Conservation (phyloP, 179 eudicot genomes). For the Silene noctiflora region DNA sequence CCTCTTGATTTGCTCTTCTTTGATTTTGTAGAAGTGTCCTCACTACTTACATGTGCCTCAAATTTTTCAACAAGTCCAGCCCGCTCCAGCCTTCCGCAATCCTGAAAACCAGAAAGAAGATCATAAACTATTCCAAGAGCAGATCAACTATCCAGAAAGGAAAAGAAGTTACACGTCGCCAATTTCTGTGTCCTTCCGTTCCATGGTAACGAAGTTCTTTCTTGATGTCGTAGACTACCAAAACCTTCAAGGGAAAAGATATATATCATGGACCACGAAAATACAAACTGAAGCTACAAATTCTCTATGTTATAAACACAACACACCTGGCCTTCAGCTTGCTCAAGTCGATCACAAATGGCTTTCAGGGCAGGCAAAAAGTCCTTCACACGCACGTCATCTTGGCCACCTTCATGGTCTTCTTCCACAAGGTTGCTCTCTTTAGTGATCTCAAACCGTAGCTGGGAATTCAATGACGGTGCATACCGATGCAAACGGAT, state of each 20-base stretch:
- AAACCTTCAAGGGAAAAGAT: constrained; percentile 54
- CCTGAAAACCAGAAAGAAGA: constrained; percentile 36
- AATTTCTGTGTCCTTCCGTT: constrained; percentile 65
- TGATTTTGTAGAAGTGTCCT: constrained; percentile 25
- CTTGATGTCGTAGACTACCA: constrained; percentile 80
- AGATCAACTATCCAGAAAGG: not conserved
- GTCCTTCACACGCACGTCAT: constrained; percentile 71
- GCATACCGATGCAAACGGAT: constrained; percentile 81
- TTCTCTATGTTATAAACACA: no score
- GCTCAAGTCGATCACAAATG: constrained; percentile 82
- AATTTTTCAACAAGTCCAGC: constrained; percentile 65
- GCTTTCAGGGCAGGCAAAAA: constrained; percentile 72
- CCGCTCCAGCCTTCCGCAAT: constrained; percentile 64
- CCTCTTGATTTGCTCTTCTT: constrained; percentile 25
- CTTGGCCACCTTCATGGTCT: constrained; percentile 44
- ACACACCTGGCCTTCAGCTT: constrained; percentile 80
- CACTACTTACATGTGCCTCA: constrained; percentile 48
- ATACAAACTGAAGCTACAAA: not conserved
- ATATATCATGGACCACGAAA: not conserved
- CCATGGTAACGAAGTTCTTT: constrained; percentile 71
- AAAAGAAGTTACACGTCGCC: constrained; percentile 71
- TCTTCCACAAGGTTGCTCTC: constrained; percentile 44
- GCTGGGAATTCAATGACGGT: constrained; percentile 68
- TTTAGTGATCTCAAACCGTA: constrained; percentile 82
- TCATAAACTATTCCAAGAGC: constrained; percentile 13